Evolutionary conservation across 2,329 filamentous ascomycete species (phyloP).

Genomic region (Fusarium globosum): DNA sequence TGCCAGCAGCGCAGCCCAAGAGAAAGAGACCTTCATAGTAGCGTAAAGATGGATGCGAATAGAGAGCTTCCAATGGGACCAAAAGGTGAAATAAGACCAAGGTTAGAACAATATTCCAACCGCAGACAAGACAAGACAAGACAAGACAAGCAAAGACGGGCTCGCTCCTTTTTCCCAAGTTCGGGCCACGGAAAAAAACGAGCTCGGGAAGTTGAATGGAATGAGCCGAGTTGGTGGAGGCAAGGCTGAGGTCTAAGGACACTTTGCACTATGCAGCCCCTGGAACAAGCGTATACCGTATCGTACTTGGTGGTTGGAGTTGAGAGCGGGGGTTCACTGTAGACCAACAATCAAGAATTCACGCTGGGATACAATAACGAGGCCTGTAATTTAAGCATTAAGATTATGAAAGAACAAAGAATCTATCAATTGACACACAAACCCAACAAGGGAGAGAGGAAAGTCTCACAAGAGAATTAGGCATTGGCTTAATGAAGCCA

Average conservation of each 20-base stretch:
- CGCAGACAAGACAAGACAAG: conserved; percentile 1
- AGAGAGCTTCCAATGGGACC: conserved; percentile 2
- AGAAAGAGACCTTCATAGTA: conserved; percentile 59
- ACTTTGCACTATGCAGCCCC: conserved; percentile 44
- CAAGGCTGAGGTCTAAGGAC: conserved; percentile 48
- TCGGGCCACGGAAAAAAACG: conserved; percentile 4
- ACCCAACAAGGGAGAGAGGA: background rate
- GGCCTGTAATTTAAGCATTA: background rate
- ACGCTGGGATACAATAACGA: background rate
- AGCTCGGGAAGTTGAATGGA: conserved; percentile 12
- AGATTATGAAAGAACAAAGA: background rate
- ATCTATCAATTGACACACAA: background rate
- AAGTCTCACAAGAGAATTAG: conserved; percentile 22
- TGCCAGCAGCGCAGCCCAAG: conserved; percentile 57
- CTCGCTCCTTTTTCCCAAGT: conserved; percentile 21
- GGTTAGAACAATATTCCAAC: conserved; percentile 15
- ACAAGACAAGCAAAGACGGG: conserved; percentile 5
- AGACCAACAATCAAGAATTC: background rate
- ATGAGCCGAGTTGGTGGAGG: conserved; percentile 30
- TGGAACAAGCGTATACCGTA: conserved; percentile 22
- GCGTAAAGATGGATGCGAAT: conserved; percentile 34
- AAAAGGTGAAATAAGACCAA: conserved; percentile 22
- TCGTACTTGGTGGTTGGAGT: conserved; percentile 1
- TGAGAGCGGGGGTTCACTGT: conserved; percentile 4
- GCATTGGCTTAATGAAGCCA: conserved; percentile 27